phyloP scores from a whole-genome alignment of 2,329 filamentous ascomycete genomes.

The Phialophora tarda region DNA sequence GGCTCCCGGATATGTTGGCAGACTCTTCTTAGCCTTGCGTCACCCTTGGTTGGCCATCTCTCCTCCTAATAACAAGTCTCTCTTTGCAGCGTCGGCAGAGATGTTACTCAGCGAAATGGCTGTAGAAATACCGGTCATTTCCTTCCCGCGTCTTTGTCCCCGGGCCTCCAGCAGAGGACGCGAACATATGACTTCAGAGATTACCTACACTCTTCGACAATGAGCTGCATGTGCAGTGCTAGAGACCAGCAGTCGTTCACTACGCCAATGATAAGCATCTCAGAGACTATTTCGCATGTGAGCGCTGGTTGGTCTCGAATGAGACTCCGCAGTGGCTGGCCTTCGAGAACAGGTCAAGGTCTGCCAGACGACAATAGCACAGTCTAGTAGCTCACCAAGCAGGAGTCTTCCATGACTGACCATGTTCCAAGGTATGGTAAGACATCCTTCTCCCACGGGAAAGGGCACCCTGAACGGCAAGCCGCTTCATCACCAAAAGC shows the following conservation, averaged over 20 bases:
- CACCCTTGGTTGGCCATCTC: neutral
- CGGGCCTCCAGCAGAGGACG: neutral
- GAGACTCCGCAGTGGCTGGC: conserved; percentile 7
- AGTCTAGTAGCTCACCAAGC: conserved; percentile 44
- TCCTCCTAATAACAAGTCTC: neutral
- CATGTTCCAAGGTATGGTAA: conserved; percentile 42
- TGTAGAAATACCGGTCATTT: neutral
- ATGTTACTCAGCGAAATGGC: conserved; percentile 7
- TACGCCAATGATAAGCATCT: conserved; percentile 22
- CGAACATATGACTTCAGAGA: neutral
- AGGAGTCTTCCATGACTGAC: conserved; percentile 43
- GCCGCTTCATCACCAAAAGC: conserved; percentile 57
- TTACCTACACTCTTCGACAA: neutral
- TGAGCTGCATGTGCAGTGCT: neutral
- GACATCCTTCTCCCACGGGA: neutral
- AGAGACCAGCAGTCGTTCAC: neutral
- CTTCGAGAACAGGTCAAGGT: conserved; percentile 23
- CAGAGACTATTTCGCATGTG: conserved; percentile 1
- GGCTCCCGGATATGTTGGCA: neutral
- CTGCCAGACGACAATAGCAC: conserved; percentile 36
- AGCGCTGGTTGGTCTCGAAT: neutral
- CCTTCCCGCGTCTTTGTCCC: neutral
- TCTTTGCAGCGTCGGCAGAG: conserved; percentile 8
- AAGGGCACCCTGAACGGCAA: conserved; percentile 8
- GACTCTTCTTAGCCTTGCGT: conserved; percentile 7